A percentile compares a stretch with the other conserved stretches of the same genome.
Evolutionary conservation across 306 rosid species (phyloP).

Genomic region (Oemleria cerasiformis): DNA sequence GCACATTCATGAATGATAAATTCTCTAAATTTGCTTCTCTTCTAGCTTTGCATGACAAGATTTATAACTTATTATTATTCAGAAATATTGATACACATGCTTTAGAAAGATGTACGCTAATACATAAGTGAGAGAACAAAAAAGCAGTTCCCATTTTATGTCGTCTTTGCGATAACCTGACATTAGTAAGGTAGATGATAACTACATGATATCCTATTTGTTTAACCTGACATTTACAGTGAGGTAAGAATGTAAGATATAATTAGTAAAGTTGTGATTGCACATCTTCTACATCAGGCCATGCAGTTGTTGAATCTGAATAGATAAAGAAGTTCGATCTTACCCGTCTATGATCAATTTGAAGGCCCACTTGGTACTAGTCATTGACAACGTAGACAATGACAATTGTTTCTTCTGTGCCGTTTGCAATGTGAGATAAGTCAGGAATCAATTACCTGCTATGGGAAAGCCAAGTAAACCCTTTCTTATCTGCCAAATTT

Average conservation of each 20-base stretch:
- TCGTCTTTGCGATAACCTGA: neutral
- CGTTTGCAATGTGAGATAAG: too few species aligned
- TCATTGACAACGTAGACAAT: too few species aligned
- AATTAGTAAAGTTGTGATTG: neutral
- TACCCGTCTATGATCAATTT: neutral
- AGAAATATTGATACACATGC: neutral
- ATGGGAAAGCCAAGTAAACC: too few species aligned
- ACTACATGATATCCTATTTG: too few species aligned
- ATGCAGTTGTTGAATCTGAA: slow-evolving; percentile 1
- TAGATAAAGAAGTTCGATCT: neutral
- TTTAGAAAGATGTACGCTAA: neutral
- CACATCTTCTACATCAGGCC: neutral
- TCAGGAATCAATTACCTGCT: too few species aligned
- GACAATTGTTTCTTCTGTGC: too few species aligned
- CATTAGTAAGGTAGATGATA: too few species aligned
- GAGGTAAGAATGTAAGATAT: neutral
- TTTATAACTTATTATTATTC: neutral
- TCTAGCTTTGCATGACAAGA: neutral
- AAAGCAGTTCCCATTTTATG: neutral
- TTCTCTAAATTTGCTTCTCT: neutral
- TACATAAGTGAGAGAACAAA: neutral
- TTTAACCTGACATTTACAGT: neutral
- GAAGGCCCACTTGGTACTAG: neutral
- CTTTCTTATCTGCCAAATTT: too few species aligned
- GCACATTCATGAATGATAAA: neutral